Evolutionary conservation across 192 early-diverging fungal species (phyloP).

Genomic region (Coemansia interrupta): DNA sequence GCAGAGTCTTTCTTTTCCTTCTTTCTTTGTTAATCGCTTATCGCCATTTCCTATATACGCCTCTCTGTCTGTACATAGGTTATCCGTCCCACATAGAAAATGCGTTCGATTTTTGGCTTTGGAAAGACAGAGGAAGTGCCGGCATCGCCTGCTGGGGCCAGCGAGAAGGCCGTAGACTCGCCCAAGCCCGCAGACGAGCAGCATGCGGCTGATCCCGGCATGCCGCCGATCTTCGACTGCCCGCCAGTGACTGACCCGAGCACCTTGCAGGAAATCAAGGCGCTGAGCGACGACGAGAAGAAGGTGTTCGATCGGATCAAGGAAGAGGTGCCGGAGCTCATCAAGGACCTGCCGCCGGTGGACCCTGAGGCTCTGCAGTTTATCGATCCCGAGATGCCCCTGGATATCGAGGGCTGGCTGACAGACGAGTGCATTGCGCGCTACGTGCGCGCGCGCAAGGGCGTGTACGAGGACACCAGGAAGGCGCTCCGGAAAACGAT

Average conservation of each 20-base stretch:
- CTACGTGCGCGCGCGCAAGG: conserved; percentile 70
- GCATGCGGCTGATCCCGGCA: not conserved
- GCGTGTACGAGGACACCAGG: conserved; percentile 63
- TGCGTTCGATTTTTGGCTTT: conserved; percentile 49
- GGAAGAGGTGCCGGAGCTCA: conserved; percentile 44
- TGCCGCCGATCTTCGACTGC: conserved; percentile 29
- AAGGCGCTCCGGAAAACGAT: conserved; percentile 70
- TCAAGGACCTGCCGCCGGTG: conserved; percentile 34
- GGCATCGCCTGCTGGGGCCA: conserved; percentile 16
- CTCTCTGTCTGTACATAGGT: not conserved
- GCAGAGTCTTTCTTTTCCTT: not conserved
- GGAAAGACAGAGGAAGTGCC: conserved; percentile 28
- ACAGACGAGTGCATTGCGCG: conserved; percentile 61
- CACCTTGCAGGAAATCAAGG: conserved; percentile 32
- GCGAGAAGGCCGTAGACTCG: conserved; percentile 19
- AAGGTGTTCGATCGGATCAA: conserved; percentile 34
- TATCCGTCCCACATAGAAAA: not conserved
- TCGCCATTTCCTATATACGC: not conserved
- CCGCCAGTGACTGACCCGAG: conserved; percentile 1
- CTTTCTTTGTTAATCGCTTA: not conserved
- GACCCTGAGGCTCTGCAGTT: conserved; percentile 28
- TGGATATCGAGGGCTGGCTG: conserved; percentile 52
- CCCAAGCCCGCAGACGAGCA: not conserved
- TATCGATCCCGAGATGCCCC: conserved; percentile 30
- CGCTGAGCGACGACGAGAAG: conserved; percentile 35